Evolutionary conservation across 1,284 basidiomycete species (phyloP).

Genomic region (Rhodotorula sp.): DNA sequence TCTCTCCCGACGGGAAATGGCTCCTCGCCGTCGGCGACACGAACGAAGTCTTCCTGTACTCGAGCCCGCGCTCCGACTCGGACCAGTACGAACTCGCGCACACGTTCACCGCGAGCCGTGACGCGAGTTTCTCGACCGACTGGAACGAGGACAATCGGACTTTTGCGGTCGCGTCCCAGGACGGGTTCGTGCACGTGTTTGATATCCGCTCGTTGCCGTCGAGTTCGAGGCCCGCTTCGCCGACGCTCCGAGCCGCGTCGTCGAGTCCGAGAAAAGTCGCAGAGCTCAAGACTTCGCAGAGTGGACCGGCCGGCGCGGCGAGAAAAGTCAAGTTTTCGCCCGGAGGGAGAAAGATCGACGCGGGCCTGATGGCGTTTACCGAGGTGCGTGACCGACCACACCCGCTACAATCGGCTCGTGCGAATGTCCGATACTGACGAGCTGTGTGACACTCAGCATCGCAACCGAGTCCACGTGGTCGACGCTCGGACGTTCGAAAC

Average conservation of each 20-base stretch:
- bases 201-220: constrained; percentile 47
- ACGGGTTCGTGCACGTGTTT: constrained; percentile 67
- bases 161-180: constrained; percentile 81
- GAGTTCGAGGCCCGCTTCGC: constrained; percentile 3
- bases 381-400: too few relatives aligned
- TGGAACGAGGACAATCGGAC: constrained; percentile 75
- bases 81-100: constrained; percentile 35
- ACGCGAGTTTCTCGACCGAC: constrained; percentile 72
- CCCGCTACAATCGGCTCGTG: too few relatives aligned
- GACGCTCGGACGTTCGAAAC: constrained; percentile 76
- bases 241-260: neutral
- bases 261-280: constrained; percentile 22
- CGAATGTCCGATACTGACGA: too few relatives aligned
- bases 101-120: constrained; percentile 48
- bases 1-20: constrained; percentile 78
- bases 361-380: constrained; percentile 75
- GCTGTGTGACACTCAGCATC: constrained; percentile 57
- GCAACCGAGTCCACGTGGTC: constrained; percentile 67
- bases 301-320: constrained; percentile 67
- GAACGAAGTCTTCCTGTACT: constrained; percentile 70
- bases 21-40: constrained; percentile 83
- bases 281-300: constrained; percentile 31
- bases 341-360: constrained; percentile 47
- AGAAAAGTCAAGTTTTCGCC: constrained; percentile 72
- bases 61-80: constrained; percentile 47